These are phyloP conservation scores for Xylaria sp. DNA, from an alignment of 495 filamentous ascomycete genomes.

Conservation along the genomic window DNA sequence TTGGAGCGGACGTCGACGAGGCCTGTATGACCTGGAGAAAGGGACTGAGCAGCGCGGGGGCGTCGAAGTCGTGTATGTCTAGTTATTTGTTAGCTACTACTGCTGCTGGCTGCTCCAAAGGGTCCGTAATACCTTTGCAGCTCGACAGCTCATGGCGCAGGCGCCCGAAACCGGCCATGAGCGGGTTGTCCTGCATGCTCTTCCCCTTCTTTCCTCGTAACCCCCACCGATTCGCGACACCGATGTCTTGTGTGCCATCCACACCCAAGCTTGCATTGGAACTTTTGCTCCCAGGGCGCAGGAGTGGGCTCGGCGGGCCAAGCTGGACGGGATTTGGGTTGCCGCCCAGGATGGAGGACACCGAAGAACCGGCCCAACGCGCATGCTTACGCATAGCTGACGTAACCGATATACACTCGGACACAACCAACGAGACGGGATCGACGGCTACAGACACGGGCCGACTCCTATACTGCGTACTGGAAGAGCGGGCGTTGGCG, in stretches of 20 bases:
- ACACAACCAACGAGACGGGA: conserved; percentile 92
- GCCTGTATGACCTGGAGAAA: conserved; percentile 98
- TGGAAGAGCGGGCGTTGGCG: conserved; percentile 28
- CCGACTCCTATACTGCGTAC: conserved; percentile 57
- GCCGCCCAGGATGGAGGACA: conserved; percentile 92
- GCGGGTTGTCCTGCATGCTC: conserved; percentile 97
- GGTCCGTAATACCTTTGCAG: conserved; percentile 72
- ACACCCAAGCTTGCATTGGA: conserved; percentile 30
- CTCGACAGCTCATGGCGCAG: conserved; percentile 86
- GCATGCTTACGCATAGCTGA: conserved; percentile 98
- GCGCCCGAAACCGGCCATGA: conserved; percentile 93
- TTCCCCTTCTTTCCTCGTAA: conserved; percentile 95
- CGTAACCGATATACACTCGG: conserved; percentile 98
- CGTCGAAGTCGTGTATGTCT: conserved; percentile 91
- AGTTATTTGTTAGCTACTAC: conserved; percentile 10
- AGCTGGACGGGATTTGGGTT: conserved; percentile 63
- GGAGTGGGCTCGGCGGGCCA: conserved; percentile 48
- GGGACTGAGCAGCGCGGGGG: conserved; percentile 86
- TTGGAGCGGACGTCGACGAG: conserved; percentile 93
- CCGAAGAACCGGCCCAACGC: conserved; percentile 94
- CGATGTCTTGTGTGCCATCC: conserved; percentile 51
- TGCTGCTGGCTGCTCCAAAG: conserved; percentile 1
- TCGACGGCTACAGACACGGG: conserved; percentile 83
- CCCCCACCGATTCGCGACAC: conserved; percentile 74
- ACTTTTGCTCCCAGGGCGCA: conserved; percentile 44